These are phyloP conservation scores for Phyllosticta paracitricarpa DNA, from an alignment of 2,329 filamentous ascomycete genomes.

Conservation along the genomic window DNA sequence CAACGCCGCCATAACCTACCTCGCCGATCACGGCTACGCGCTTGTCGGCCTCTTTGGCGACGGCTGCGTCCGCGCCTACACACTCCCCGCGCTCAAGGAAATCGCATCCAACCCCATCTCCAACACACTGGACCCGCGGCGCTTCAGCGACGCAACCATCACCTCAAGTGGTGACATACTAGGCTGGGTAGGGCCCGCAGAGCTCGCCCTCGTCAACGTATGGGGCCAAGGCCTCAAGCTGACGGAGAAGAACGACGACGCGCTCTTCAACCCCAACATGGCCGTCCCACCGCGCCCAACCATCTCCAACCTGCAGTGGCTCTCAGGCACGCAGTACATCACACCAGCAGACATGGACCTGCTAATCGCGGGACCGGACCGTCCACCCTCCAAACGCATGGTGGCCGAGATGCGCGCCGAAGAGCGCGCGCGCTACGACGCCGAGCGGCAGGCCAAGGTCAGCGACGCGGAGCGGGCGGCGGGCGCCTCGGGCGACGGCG, in stretches of 20 bases:
- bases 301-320: slow-evolving; percentile 94
- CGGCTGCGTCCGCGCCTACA: slow-evolving; percentile 67
- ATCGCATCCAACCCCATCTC: slow-evolving; percentile 57
- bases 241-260: slow-evolving; percentile 44
- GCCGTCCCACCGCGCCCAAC: slow-evolving; percentile 71
- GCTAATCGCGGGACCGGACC: slow-evolving; percentile 77
- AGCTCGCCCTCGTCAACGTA: slow-evolving; percentile 71
- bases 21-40: slow-evolving; percentile 65
- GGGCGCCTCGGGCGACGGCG: slow-evolving; percentile 12
- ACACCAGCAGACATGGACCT: slow-evolving; percentile 81
- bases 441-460: slow-evolving; percentile 27
- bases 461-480: slow-evolving; percentile 16
- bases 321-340: slow-evolving; percentile 86
- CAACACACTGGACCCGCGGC: slow-evolving; percentile 60
- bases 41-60: slow-evolving; percentile 81
- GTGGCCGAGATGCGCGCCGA: slow-evolving; percentile 68
- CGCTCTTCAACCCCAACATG: slow-evolving; percentile 67
- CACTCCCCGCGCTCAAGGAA: slow-evolving; percentile 80
- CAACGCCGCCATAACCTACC: slow-evolving; percentile 64
- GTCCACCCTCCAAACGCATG: slow-evolving; percentile 84
- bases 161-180: slow-evolving; percentile 73
- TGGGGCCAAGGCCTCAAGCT: slow-evolving; percentile 59
- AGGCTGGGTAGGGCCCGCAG: slow-evolving; percentile 80
- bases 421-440: slow-evolving; percentile 45
- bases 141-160: slow-evolving; percentile 60